A percentile compares a stretch with the other conserved stretches of the same genome.
Conservation (phyloP, 306 rosid genomes). For the Herpetospermum pedunculosum region DNA sequence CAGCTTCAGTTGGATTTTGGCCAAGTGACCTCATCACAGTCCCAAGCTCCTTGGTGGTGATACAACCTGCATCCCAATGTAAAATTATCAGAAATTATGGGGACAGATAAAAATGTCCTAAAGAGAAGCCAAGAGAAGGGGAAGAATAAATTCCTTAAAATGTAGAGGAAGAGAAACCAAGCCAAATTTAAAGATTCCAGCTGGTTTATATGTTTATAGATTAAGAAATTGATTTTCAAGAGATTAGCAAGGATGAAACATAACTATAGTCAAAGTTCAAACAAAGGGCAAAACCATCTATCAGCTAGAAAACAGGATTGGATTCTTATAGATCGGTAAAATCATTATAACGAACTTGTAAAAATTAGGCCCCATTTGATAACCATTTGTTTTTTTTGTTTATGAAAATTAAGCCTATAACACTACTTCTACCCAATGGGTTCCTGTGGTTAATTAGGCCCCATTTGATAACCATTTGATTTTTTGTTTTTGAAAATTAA, state of each 20-base stretch:
- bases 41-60: constrained; percentile 77
- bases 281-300: background rate
- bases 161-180: background rate
- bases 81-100: constrained; percentile 2
- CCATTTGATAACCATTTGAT: no score
- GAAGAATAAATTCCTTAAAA: background rate
- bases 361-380: no score
- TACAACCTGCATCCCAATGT: constrained; percentile 36
- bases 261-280: background rate
- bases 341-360: background rate
- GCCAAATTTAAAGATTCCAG: background rate
- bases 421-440: no score
- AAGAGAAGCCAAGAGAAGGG: background rate
- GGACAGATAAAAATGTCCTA: background rate
- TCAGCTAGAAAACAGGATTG: background rate
- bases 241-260: background rate
- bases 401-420: no score
- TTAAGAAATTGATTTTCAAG: background rate
- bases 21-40: constrained; percentile 78
- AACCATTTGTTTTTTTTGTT: no score
- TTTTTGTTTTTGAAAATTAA: no score
- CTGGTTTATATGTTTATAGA: background rate
- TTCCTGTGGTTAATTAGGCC: no score
- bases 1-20: constrained; percentile 80
- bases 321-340: background rate